Conservation (phyloP, 768 basidiomycete species). For the Lactarius sp. region DNA sequence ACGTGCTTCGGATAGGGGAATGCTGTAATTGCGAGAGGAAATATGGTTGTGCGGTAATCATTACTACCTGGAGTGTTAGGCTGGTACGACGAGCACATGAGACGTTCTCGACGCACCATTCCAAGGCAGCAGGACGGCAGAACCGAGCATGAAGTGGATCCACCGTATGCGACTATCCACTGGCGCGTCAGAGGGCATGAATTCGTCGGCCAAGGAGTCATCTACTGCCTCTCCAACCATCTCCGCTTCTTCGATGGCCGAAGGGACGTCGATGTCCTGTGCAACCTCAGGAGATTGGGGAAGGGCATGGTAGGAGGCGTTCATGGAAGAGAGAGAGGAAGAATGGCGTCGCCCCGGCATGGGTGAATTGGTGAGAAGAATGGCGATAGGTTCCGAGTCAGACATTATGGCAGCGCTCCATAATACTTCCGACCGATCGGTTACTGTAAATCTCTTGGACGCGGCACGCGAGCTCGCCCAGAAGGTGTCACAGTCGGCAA, state of each 20-base stretch:
- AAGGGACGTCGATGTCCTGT: conserved; percentile 6
- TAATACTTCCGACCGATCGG: too few relatives aligned
- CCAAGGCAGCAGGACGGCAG: conserved; percentile 81
- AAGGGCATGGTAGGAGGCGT: conserved; percentile 17
- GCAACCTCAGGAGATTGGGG: conserved; percentile 10
- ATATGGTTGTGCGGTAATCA: conserved; percentile 83
- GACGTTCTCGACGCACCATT: conserved; percentile 54
- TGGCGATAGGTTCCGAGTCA: background rate
- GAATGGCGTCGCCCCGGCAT: conserved; percentile 18
- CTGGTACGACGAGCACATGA: background rate
- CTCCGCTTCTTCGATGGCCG: conserved; percentile 14
- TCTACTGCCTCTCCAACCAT: conserved; percentile 5
- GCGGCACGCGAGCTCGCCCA: too few relatives aligned
- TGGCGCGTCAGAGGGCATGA: conserved; percentile 18
- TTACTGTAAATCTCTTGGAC: too few relatives aligned
- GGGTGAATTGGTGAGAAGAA: background rate
- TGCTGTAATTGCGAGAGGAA: conserved; percentile 65
- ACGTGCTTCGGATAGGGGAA: conserved; percentile 49
- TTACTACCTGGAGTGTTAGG: conserved; percentile 42
- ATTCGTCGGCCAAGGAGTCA: conserved; percentile 3
- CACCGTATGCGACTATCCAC: conserved; percentile 48
- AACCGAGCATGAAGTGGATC: conserved; percentile 71
- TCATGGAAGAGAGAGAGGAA: conserved; percentile 10
- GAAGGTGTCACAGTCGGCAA: too few relatives aligned
- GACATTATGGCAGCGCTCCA: background rate